These are phyloP conservation scores for Elongisporangium undulatum DNA, from an alignment of 352 stramenopile genomes.

Conservation along the genomic window DNA sequence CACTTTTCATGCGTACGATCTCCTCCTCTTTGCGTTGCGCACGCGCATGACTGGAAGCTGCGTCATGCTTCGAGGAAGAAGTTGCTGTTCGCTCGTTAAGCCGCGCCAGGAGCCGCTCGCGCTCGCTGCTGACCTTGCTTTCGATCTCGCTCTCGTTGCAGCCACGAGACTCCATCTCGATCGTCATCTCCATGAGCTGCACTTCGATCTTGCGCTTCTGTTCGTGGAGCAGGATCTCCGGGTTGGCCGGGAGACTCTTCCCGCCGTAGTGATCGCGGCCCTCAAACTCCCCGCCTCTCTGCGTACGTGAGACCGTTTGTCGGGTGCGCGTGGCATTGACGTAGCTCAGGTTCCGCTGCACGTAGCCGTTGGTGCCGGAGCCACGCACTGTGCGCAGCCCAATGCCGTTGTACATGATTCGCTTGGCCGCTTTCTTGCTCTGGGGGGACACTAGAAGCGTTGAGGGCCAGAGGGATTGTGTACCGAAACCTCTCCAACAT, in stretches of 20 bases:
- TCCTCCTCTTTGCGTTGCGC: constrained; percentile 65
- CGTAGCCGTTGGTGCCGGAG: constrained; percentile 87
- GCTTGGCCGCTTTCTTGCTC: not conserved
- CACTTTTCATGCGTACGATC: constrained; percentile 55
- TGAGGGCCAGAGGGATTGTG: too few species aligned
- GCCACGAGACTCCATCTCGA: constrained; percentile 73
- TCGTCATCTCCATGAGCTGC: constrained; percentile 68
- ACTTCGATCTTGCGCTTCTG: constrained; percentile 78
- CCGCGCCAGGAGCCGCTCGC: constrained; percentile 41
- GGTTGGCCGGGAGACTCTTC: constrained; percentile 36
- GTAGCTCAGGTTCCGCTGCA: constrained; percentile 82
- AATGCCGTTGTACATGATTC: constrained; percentile 88
- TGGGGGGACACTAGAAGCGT: not conserved
- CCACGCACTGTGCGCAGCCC: constrained; percentile 78
- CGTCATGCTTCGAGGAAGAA: constrained; percentile 11
- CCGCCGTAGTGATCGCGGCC: constrained; percentile 10
- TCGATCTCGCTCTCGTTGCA: constrained; percentile 67
- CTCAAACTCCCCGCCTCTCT: constrained; percentile 12
- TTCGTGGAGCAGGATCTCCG: constrained; percentile 80
- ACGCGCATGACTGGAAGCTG: constrained; percentile 43
- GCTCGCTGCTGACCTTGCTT: constrained; percentile 51
- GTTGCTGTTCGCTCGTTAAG: constrained; percentile 8
- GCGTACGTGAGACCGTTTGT: constrained; percentile 50
- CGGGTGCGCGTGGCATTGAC: constrained; percentile 66
- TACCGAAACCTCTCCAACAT: too few species aligned